Conservation (phyloP, 139 green algal genomes). For the Chlamydomonas sphaeroides region DNA sequence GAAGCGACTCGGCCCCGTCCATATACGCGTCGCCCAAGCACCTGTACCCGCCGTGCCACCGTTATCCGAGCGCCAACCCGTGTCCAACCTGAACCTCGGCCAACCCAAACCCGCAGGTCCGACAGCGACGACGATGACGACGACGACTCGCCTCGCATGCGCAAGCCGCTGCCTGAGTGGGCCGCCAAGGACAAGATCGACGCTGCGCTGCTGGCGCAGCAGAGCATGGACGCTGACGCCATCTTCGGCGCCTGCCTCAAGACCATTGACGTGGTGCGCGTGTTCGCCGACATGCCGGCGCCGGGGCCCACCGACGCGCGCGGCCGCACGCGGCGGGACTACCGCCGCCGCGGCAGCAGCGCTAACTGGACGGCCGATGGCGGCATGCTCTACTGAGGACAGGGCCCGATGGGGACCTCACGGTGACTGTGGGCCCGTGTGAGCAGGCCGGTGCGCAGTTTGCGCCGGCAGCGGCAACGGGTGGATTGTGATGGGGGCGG, state of each 20-base stretch:
- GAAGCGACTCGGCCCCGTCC: too few species aligned
- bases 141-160: constrained; percentile 18
- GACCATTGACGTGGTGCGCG: constrained; percentile 76
- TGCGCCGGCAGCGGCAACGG: background rate
- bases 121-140: constrained; percentile 69
- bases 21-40: too few species aligned
- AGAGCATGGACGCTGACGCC: constrained; percentile 72
- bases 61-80: too few species aligned
- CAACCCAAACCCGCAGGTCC: background rate
- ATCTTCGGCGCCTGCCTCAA: constrained; percentile 73
- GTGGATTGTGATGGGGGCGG: too few species aligned
- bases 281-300: constrained; percentile 63
- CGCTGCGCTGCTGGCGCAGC: constrained; percentile 61
- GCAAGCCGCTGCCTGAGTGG: constrained; percentile 83
- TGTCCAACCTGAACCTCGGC: too few species aligned
- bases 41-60: too few species aligned
- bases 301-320: background rate
- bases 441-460: background rate
- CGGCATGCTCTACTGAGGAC: too few species aligned
- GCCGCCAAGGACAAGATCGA: constrained; percentile 56
- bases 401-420: too few species aligned
- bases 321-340: constrained; percentile 39
- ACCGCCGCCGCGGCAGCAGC: constrained; percentile 72
- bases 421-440: too few species aligned
- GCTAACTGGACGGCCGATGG: constrained; percentile 80